A percentile compares a stretch with the other conserved stretches of the same genome.
phyloP scores from a whole-genome alignment of 805 yeast genomes.

The Priceomyces carsonii region DNA sequence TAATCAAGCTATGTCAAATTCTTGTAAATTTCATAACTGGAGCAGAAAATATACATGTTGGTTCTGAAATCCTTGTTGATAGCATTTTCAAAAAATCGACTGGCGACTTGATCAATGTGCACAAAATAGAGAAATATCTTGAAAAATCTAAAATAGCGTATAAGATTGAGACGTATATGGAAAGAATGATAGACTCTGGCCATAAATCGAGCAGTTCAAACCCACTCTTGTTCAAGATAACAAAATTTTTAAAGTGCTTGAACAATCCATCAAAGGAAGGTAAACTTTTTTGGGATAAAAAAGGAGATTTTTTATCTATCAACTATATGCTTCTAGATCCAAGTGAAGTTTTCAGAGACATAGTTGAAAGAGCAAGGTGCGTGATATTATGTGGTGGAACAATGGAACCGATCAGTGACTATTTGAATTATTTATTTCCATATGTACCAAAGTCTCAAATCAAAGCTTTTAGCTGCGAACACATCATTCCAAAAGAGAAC shows the following conservation, averaged over 20 bases:
- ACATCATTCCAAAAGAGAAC: slow-evolving; percentile 73
- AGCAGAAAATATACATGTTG: slow-evolving; percentile 42
- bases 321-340: slow-evolving; percentile 82
- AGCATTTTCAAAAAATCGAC: slow-evolving; percentile 61
- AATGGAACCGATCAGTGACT: slow-evolving; percentile 86
- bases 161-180: slow-evolving; percentile 75
- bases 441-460: slow-evolving; percentile 40
- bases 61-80: slow-evolving; percentile 50
- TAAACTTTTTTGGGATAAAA: slow-evolving; percentile 62
- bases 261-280: slow-evolving; percentile 82
- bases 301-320: slow-evolving; percentile 34
- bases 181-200: slow-evolving; percentile 16
- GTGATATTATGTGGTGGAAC: slow-evolving; percentile 92
- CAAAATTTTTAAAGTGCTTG: slow-evolving; percentile 62
- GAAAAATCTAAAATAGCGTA: slow-evolving; percentile 73
- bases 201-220: slow-evolving; percentile 24
- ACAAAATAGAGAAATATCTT: slow-evolving; percentile 64
- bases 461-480: slow-evolving; percentile 71
- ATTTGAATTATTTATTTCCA: slow-evolving; percentile 65
- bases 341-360: slow-evolving; percentile 61
- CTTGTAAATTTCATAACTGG: slow-evolving; percentile 48
- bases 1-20: slow-evolving; percentile 55
- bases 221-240: slow-evolving; percentile 66
- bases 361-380: slow-evolving; percentile 65
- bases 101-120: slow-evolving; percentile 71